Evolutionary conservation across 106 monocot genomes (phyloP).

Genomic region (Phalaenopsis aphrodite): DNA sequence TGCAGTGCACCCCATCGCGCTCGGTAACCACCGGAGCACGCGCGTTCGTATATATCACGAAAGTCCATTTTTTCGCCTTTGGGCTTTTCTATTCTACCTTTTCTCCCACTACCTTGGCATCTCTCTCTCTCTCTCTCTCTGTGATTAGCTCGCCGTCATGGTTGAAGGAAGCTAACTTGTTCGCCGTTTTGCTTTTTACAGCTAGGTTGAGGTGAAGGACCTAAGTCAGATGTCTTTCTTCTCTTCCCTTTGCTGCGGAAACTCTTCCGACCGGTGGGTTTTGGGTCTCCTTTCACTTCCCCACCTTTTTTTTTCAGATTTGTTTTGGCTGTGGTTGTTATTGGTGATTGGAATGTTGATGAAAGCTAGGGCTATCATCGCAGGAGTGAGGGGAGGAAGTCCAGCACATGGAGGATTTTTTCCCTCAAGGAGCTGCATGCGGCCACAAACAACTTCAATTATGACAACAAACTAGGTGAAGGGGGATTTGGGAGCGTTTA

Average conservation of each 20-base stretch:
- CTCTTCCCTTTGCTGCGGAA: conserved; percentile 9
- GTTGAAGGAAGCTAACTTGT: background rate
- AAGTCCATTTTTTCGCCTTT: background rate
- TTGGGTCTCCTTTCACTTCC: too few relatives aligned
- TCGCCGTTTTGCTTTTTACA: background rate
- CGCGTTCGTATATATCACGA: background rate
- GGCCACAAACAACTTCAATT: conserved; percentile 43
- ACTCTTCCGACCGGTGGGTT: conserved; percentile 3
- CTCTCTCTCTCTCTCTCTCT: background rate
- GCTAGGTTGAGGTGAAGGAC: background rate
- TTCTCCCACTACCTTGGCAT: background rate
- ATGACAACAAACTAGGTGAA: conserved; percentile 44
- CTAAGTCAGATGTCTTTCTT: background rate
- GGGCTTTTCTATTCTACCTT: background rate
- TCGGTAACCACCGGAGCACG: background rate
- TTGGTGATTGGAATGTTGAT: background rate
- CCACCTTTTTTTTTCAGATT: background rate
- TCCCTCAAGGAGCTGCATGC: conserved; percentile 34
- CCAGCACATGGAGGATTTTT: conserved; percentile 18
- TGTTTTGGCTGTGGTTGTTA: background rate
- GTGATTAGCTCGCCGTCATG: background rate
- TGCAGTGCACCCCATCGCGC: background rate
- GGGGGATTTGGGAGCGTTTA: conserved; percentile 47
- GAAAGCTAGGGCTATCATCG: background rate
- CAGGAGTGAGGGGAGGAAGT: conserved; percentile 13